Conservation (phyloP, 2,329 filamentous ascomycete genomes). For the Botrytis elliptica region DNA sequence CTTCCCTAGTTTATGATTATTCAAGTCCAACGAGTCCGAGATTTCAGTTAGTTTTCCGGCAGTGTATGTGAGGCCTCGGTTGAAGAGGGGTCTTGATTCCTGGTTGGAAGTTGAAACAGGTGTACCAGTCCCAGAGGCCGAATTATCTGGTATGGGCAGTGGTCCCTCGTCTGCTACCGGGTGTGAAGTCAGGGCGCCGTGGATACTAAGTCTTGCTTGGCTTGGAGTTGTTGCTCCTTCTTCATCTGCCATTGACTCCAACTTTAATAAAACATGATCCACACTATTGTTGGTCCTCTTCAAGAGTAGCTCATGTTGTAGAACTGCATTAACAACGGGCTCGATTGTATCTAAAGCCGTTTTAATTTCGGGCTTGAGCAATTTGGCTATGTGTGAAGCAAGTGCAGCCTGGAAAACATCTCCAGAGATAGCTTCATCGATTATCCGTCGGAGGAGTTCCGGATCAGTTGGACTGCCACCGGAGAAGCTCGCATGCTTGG, state of each 20-base stretch:
- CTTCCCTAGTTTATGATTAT: constrained; percentile 31
- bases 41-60: constrained; percentile 32
- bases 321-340: constrained; percentile 39
- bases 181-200: constrained; percentile 5
- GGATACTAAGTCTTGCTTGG: neutral
- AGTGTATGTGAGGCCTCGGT: constrained; percentile 27
- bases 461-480: constrained; percentile 27
- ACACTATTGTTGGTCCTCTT: constrained; percentile 38
- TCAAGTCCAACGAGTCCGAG: constrained; percentile 31
- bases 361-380: constrained; percentile 38
- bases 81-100: neutral
- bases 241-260: constrained; percentile 30
- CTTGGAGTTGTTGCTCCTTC: neutral
- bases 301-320: constrained; percentile 36
- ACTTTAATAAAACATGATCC: constrained; percentile 33
- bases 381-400: constrained; percentile 35
- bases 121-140: neutral
- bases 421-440: constrained; percentile 36
- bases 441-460: constrained; percentile 32
- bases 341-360: constrained; percentile 39
- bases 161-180: neutral
- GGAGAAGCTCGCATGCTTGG: constrained; percentile 21
- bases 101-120: neutral
- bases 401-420: constrained; percentile 38
- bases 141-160: neutral